Conservation (phyloP, 2,329 filamentous ascomycete species). For the Zymoseptoria passerinii region DNA sequence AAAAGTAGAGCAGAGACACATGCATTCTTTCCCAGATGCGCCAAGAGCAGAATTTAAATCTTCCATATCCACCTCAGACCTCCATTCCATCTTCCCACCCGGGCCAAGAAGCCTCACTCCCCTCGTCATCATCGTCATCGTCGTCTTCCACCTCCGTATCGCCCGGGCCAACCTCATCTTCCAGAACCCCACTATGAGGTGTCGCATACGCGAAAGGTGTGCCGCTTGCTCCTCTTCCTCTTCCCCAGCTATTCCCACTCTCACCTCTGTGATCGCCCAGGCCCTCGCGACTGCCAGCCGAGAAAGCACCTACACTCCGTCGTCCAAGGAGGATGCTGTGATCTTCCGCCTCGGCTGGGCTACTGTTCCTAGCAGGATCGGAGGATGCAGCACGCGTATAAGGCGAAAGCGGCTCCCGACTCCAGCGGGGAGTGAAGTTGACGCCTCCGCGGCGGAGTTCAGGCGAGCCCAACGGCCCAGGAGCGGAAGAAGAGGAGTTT, state of each 20-base stretch:
- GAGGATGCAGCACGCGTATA: constrained; percentile 25
- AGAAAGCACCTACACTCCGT: not conserved
- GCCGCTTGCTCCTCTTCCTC: constrained; percentile 34
- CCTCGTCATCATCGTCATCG: constrained; percentile 9
- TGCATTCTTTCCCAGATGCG: not conserved
- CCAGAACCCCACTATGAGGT: constrained; percentile 51
- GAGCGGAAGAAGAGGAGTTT: not conserved
- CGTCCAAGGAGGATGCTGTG: constrained; percentile 9
- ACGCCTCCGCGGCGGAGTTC: constrained; percentile 28
- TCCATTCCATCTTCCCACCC: not conserved
- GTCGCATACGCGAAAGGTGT: constrained; percentile 67
- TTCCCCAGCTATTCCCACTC: not conserved
- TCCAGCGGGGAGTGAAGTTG: constrained; percentile 36
- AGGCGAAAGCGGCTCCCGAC: constrained; percentile 38
- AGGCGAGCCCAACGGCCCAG: constrained; percentile 39
- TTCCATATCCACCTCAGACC: not conserved
- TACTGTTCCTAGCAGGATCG: not conserved
- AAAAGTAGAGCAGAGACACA: not conserved
- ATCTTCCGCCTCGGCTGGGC: constrained; percentile 11
- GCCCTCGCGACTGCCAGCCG: constrained; percentile 28
- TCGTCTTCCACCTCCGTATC: constrained; percentile 17
- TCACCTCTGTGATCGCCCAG: constrained; percentile 18
- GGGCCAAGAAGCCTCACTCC: not conserved
- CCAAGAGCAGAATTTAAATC: not conserved
- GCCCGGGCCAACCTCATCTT: constrained; percentile 26